These are phyloP conservation scores for Amaranthus cruentus DNA, from an alignment of 148 eudicot species.

Conservation along the genomic window DNA sequence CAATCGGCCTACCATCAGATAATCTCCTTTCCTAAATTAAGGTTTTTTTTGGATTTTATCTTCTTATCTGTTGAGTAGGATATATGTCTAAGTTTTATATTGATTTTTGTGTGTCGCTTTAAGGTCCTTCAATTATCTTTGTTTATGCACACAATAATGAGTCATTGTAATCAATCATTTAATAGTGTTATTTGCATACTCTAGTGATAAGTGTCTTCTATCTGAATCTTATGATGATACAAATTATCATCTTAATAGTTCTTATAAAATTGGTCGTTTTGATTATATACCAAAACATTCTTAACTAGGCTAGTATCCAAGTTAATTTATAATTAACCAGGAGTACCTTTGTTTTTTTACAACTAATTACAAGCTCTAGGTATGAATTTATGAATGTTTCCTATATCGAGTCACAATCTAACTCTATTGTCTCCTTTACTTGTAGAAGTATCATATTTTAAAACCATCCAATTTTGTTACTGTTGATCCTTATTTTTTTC, in stretches of 20 bases:
- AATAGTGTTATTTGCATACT: too few species aligned
- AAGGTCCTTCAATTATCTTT: conserved; percentile 1
- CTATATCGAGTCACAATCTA: neutral
- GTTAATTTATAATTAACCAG: neutral
- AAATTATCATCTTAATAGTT: neutral
- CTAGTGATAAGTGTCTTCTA: too few species aligned
- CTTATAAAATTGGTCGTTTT: neutral
- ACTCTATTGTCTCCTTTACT: neutral
- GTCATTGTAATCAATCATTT: too few species aligned
- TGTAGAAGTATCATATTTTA: neutral
- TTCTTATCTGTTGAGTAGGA: neutral
- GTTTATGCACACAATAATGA: neutral
- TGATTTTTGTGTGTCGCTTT: neutral
- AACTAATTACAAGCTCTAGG: conserved; percentile 8
- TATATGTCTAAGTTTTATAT: neutral
- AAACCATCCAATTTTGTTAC: neutral
- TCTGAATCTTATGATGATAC: too few species aligned
- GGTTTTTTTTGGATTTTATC: conserved; percentile 2
- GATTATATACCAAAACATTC: neutral
- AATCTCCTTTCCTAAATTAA: conserved; percentile 17
- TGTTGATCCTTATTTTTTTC: neutral
- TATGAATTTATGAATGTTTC: neutral
- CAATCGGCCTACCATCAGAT: conserved; percentile 20
- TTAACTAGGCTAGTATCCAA: neutral
- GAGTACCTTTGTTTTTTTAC: too few species aligned